phyloP scores from a whole-genome alignment of 345 rosid genomes.

The Clausena lansium region DNA sequence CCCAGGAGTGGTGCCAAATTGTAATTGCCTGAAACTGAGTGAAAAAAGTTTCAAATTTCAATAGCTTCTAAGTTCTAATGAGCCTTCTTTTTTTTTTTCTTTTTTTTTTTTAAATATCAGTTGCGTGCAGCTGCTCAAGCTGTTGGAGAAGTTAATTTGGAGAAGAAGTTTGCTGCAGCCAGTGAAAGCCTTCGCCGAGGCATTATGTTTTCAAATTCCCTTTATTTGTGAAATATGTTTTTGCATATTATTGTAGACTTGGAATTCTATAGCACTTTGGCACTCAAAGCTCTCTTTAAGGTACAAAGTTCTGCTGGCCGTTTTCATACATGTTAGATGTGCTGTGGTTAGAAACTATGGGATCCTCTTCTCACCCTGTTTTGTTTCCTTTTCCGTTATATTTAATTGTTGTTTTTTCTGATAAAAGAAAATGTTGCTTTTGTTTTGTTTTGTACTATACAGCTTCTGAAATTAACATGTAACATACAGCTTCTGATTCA shows the following conservation, averaged over 20 bases:
- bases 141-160: conserved; percentile 77
- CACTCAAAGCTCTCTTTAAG: not conserved
- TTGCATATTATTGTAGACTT: conserved; percentile 9
- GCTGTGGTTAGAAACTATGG: not conserved
- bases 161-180: conserved; percentile 80
- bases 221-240: conserved; percentile 44
- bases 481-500: not conserved
- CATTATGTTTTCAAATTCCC: conserved; percentile 91
- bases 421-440: not conserved
- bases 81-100: not conserved
- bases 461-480: not conserved
- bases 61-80: not conserved
- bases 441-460: too few species aligned
- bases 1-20: not conserved
- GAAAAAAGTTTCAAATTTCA: not conserved
- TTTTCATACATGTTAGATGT: conserved; percentile 8
- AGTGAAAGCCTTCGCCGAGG: conserved; percentile 89
- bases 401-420: too few species aligned
- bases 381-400: not conserved
- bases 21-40: not conserved
- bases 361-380: not conserved
- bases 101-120: conserved; percentile 33
- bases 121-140: conserved; percentile 86
- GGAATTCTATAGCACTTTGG: conserved; percentile 3
- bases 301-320: not conserved